Evolutionary conservation across 805 yeast species (phyloP).

Genomic region (Ogataea angusta): DNA sequence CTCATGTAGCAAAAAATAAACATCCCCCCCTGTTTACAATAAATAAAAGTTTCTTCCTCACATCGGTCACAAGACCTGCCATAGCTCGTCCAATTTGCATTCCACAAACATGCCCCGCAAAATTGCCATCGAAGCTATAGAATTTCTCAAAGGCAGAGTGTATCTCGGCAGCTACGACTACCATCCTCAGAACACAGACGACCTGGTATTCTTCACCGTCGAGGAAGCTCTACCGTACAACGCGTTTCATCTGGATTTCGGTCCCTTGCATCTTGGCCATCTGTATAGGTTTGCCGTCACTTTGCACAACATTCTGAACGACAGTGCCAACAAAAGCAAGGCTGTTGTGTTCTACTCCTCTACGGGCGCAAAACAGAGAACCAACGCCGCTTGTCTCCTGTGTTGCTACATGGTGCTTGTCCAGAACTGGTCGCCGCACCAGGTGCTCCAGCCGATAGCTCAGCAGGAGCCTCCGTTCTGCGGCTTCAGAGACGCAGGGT

Average conservation of each 20-base stretch:
- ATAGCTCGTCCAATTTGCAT: neutral
- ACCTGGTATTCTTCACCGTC: slow-evolving; percentile 81
- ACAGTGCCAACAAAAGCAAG: slow-evolving; percentile 75
- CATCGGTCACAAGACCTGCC: slow-evolving; percentile 8
- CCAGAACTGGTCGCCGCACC: slow-evolving; percentile 98
- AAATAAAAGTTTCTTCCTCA: neutral
- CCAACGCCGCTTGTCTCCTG: slow-evolving; percentile 91
- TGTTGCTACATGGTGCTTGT: slow-evolving; percentile 94
- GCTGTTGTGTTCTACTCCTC: slow-evolving; percentile 90
- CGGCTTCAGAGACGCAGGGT: slow-evolving; percentile 97
- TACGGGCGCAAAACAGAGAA: slow-evolving; percentile 73
- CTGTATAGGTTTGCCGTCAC: slow-evolving; percentile 93
- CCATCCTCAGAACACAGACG: slow-evolving; percentile 72
- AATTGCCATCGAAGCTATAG: slow-evolving; percentile 32
- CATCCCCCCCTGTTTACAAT: slow-evolving; percentile 7
- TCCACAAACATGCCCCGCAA: slow-evolving; percentile 25
- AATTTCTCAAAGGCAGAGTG: slow-evolving; percentile 55
- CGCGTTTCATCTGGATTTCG: slow-evolving; percentile 94
- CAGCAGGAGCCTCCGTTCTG: slow-evolving; percentile 91
- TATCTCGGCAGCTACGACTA: slow-evolving; percentile 87
- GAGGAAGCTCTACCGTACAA: slow-evolving; percentile 92
- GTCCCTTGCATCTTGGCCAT: slow-evolving; percentile 92
- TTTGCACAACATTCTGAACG: slow-evolving; percentile 86
- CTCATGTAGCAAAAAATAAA: slow-evolving; percentile 10
- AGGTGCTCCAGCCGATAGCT: slow-evolving; percentile 89